phyloP scores from a whole-genome alignment of 257 asterid genomes.

The Linderniella brevidens region DNA sequence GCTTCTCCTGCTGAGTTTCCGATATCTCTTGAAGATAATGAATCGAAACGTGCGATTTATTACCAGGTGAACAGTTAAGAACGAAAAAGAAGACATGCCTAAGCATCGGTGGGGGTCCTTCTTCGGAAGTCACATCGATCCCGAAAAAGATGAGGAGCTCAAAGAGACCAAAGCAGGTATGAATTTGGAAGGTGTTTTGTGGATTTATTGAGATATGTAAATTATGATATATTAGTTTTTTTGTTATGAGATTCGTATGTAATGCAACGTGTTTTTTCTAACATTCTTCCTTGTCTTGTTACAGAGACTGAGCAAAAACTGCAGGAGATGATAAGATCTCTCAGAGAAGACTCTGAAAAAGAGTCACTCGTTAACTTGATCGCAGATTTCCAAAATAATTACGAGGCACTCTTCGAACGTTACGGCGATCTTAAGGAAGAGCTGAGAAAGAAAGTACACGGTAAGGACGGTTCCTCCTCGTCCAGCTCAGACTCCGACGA shows the following conservation, averaged over 20 bases:
- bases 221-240: constrained; percentile 1
- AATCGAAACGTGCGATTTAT: no score
- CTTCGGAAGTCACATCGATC: constrained; percentile 34
- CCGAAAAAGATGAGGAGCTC: constrained; percentile 59
- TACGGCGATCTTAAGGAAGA: constrained; percentile 72
- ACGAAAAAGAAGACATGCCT: constrained; percentile 31
- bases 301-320: constrained; percentile 66
- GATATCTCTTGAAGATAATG: no score
- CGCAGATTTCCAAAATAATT: constrained; percentile 50
- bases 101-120: constrained; percentile 42
- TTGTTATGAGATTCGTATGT: no score
- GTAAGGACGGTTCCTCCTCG: constrained; percentile 32
- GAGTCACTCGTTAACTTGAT: constrained; percentile 36
- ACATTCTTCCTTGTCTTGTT: constrained; percentile 2
- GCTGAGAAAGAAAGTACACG: constrained; percentile 35
- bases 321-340: constrained; percentile 43
- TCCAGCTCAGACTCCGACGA: constrained; percentile 72
- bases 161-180: constrained; percentile 59
- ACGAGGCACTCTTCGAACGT: constrained; percentile 48
- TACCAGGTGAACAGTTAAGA: constrained; percentile 14
- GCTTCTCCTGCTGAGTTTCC: no score
- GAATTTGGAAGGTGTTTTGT: neutral
- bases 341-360: constrained; percentile 44
- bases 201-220: constrained; percentile 1
- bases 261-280: neutral